phyloP scores from a whole-genome alignment of 306 rosid genomes.

The Argentina anserina region DNA sequence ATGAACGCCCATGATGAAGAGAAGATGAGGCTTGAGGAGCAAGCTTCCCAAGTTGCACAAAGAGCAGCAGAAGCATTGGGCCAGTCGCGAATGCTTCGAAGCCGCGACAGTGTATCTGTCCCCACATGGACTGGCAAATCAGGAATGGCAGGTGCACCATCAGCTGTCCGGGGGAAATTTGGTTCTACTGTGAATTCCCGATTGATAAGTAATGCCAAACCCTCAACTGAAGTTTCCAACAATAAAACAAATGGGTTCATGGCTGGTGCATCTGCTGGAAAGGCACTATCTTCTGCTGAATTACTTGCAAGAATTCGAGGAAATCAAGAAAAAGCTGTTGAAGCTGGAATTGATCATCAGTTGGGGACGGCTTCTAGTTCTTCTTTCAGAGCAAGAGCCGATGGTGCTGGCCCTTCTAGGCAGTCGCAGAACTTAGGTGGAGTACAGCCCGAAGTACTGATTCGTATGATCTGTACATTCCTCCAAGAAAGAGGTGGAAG shows the following conservation, averaged over 20 bases:
- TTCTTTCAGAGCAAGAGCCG: slow-evolving; percentile 39
- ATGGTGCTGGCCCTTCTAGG: slow-evolving; percentile 43
- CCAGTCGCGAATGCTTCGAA: slow-evolving; percentile 74
- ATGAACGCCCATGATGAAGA: slow-evolving; percentile 87
- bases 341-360: slow-evolving; percentile 70
- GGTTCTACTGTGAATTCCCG: slow-evolving; percentile 72
- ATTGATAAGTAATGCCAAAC: slow-evolving; percentile 40
- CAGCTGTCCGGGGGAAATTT: slow-evolving; percentile 61
- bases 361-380: slow-evolving; percentile 33
- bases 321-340: slow-evolving; percentile 67
- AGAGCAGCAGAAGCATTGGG: slow-evolving; percentile 96
- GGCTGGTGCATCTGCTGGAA: slow-evolving; percentile 82
- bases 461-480: slow-evolving; percentile 77
- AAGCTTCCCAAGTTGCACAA: slow-evolving; percentile 89
- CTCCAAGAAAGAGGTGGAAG: slow-evolving; percentile 76
- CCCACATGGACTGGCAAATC: slow-evolving; percentile 99
- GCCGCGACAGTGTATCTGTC: slow-evolving; percentile 61
- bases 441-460: slow-evolving; percentile 75
- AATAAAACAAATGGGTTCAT: slow-evolving; percentile 48
- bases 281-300: slow-evolving; percentile 80
- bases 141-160: slow-evolving; percentile 92
- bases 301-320: slow-evolving; percentile 62
- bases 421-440: slow-evolving; percentile 43
- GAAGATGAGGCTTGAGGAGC: slow-evolving; percentile 79
- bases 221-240: slow-evolving; percentile 41